Conservation (phyloP, 371 early-diverging fungal genomes). For the Mucor plumbeus region DNA sequence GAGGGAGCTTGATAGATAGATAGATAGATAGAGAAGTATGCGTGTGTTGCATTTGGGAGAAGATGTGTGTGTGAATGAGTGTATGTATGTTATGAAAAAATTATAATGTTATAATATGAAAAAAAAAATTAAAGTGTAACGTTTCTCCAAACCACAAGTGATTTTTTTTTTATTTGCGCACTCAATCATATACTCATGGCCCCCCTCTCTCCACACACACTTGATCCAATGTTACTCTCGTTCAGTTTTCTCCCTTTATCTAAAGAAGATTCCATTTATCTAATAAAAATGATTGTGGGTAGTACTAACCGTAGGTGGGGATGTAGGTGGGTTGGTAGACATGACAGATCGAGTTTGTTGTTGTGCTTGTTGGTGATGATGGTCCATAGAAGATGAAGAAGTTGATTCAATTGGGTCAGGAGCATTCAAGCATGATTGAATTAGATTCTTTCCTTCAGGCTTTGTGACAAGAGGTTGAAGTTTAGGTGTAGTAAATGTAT, state of each 20-base stretch:
- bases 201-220: neutral
- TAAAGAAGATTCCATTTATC: neutral
- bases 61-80: neutral
- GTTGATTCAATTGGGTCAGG: conserved; percentile 57
- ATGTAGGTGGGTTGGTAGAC: conserved; percentile 19
- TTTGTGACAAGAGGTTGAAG: conserved; percentile 93
- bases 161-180: conserved; percentile 6
- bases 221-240: neutral
- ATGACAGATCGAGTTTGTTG: conserved; percentile 19
- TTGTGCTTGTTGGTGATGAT: neutral
- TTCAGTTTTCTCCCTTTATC: neutral
- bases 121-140: conserved; percentile 10
- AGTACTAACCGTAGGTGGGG: conserved; percentile 24
- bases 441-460: conserved; percentile 89
- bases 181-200: neutral
- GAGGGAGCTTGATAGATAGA: neutral
- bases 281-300: conserved; percentile 12
- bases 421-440: conserved; percentile 90
- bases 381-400: conserved; percentile 11
- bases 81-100: neutral
- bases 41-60: neutral
- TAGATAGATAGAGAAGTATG: neutral
- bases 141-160: conserved; percentile 20
- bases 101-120: neutral
- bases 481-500: conserved; percentile 97